Conservation (phyloP, 1,284 basidiomycete species). For the Mycena citricolor region DNA sequence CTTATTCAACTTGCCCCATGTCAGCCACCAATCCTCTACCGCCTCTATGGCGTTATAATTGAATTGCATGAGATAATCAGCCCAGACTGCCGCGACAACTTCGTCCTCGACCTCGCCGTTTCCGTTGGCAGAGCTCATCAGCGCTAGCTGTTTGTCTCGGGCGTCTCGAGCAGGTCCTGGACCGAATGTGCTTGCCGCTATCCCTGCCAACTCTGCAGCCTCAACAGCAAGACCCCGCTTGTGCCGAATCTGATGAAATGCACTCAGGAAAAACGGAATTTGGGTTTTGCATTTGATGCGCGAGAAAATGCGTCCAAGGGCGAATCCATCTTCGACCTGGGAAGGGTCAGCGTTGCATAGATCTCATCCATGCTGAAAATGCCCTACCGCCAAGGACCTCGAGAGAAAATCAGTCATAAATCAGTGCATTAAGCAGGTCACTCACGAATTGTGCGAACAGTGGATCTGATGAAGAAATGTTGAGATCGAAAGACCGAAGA, state of each 20-base stretch:
- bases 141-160: conserved; percentile 17
- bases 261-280: conserved; percentile 19
- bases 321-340: conserved; percentile 25
- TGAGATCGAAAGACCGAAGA: neutral
- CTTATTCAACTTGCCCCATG: conserved; percentile 11
- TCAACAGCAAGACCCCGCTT: conserved; percentile 15
- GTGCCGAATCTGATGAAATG: conserved; percentile 17
- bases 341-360: neutral
- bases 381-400: neutral
- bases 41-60: conserved; percentile 25
- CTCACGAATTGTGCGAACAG: conserved; percentile 23
- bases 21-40: conserved; percentile 28
- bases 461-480: conserved; percentile 16
- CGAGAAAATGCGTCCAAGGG: conserved; percentile 22
- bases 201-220: conserved; percentile 8
- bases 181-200: conserved; percentile 11
- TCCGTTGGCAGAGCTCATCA: conserved; percentile 11
- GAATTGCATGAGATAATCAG: conserved; percentile 19
- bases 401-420: neutral
- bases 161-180: conserved; percentile 21
- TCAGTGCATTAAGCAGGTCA: neutral
- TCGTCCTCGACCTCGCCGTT: conserved; percentile 16
- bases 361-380: too few species aligned
- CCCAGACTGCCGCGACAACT: conserved; percentile 19
- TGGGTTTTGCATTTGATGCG: conserved; percentile 11